Evolutionary conservation across 2,329 filamentous ascomycete genomes (phyloP).

Genomic region (Tolypocladium cylindrosporum): DNA sequence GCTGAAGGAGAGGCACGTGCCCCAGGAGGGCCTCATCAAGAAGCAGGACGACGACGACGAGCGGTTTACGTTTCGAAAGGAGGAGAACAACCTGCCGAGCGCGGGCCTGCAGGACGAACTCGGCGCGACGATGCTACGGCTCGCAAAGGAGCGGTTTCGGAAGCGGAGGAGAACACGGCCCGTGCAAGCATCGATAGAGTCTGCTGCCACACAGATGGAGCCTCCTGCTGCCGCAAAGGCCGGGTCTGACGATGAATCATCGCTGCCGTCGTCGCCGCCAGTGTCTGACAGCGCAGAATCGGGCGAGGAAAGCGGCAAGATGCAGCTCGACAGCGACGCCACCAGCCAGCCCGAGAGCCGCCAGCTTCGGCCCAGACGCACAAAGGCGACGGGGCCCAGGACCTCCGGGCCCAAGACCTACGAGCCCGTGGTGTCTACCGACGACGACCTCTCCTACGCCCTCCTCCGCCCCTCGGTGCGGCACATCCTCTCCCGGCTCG

Average conservation of each 20-base stretch:
- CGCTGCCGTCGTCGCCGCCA: slow-evolving; percentile 5
- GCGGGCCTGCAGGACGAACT: slow-evolving; percentile 60
- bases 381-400: not conserved
- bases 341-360: not conserved
- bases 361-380: not conserved
- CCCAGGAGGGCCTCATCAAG: slow-evolving; percentile 41
- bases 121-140: slow-evolving; percentile 52
- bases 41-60: slow-evolving; percentile 36
- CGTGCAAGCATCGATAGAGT: slow-evolving; percentile 5
- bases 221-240: not conserved
- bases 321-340: not conserved
- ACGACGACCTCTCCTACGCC: slow-evolving; percentile 57
- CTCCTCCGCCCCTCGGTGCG: slow-evolving; percentile 59
- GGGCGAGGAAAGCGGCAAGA: not conserved
- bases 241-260: not conserved
- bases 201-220: slow-evolving; percentile 2
- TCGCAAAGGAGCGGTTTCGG: slow-evolving; percentile 56
- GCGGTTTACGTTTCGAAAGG: slow-evolving; percentile 38
- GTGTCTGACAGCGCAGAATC: not conserved
- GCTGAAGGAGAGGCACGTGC: slow-evolving; percentile 50
- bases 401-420: slow-evolving; percentile 14
- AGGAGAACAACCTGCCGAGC: slow-evolving; percentile 39
- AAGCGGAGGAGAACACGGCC: slow-evolving; percentile 11
- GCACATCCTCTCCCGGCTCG: slow-evolving; percentile 61
- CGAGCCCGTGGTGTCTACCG: slow-evolving; percentile 49